A percentile compares a stretch with the other conserved stretches of the same genome.
These are phyloP conservation scores for Fusarium proliferatum DNA, from an alignment of 2,329 filamentous ascomycete genomes.

Conservation along the genomic window DNA sequence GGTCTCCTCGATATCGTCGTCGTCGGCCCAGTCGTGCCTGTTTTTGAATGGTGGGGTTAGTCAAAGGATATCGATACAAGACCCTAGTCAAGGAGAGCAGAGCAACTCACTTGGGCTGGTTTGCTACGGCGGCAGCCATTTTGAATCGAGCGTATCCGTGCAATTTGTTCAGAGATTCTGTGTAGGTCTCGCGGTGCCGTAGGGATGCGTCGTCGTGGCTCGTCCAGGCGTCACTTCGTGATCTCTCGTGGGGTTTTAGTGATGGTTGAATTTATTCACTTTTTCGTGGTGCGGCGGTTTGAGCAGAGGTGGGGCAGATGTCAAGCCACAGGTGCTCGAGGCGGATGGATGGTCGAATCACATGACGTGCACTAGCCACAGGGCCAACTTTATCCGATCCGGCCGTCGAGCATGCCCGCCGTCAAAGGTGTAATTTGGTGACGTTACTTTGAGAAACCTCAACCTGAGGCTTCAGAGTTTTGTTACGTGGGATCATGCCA, in stretches of 20 bases:
- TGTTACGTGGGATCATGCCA: constrained; percentile 16
- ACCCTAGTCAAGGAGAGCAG: constrained; percentile 27
- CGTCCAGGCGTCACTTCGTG: constrained; percentile 42
- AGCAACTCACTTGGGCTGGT: constrained; percentile 55
- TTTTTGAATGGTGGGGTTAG: constrained; percentile 55
- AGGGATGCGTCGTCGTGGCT: constrained; percentile 40
- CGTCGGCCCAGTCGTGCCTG: constrained; percentile 91
- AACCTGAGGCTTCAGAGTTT: background rate
- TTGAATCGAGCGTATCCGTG: constrained; percentile 42
- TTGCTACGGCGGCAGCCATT: constrained; percentile 54
- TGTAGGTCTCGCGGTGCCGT: constrained; percentile 29
- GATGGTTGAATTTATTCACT: constrained; percentile 53
- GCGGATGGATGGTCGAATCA: constrained; percentile 35
- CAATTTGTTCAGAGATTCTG: constrained; percentile 22
- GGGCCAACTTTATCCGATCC: constrained; percentile 29
- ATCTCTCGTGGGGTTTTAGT: constrained; percentile 52
- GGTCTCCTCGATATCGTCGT: constrained; percentile 86
- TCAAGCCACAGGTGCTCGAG: constrained; percentile 44
- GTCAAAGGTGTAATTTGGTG: background rate
- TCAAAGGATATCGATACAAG: constrained; percentile 37
- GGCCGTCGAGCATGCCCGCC: background rate
- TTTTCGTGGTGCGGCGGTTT: constrained; percentile 55
- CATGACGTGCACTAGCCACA: constrained; percentile 45
- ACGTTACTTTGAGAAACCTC: constrained; percentile 3
- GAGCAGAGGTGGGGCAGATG: constrained; percentile 49